Base-by-base conservation (phyloP, 768 basidiomycete species). In the Candolleomyces efflorescens region DNA sequence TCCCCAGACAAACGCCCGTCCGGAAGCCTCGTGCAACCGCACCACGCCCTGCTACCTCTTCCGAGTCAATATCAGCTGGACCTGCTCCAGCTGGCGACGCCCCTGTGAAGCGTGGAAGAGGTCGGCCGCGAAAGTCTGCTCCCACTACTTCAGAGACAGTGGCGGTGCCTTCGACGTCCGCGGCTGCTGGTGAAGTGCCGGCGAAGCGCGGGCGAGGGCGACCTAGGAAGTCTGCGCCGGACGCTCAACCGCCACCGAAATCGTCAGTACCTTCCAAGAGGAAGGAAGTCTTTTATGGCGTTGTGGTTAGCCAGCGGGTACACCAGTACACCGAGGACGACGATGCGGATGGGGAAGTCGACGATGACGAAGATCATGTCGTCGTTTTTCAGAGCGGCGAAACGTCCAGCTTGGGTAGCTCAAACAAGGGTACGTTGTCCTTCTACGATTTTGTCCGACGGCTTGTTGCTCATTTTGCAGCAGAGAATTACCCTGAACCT, bases 191-290 rank as follows among this genome's bases (percentile, higher is more conserved):
- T 5, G 32, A 7, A 11, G 46, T 24, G 20, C 22, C 49, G 18
- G 53, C 43, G 20, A 54, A 54, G 53, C 37, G 53, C 13, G 53
- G 53, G 18, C 53, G 53, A n/a, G 53, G 53, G 10, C 53, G 53
- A 20, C 53, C 53, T 12, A 54, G 53, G 53, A 54, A 54, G 27
- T 27, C 23, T 15, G 24, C 49, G 15, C 43, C 20, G 20, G n/a
- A 44, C n/a, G 49, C 27, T 9, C 49, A 24, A 3, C 15, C 49
- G n/a, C 24, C 49, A 17, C 7, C 18, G 49, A 50, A 26, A 17
- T 24, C 49, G 18, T 11, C 9, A 5, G 32, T 11, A 5, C 32
- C 32, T 32, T 32, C 32, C 18, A 48, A 48, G 5, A n/a, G 11
- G 15, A 50, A 50, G 26, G 24, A 50, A 26, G 49, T 50, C 13